Evolutionary conservation across 352 stramenopile genomes (phyloP), one percentile per base, ranked within the genome.

Genomic region (Pythium phragmiticola): DNA sequence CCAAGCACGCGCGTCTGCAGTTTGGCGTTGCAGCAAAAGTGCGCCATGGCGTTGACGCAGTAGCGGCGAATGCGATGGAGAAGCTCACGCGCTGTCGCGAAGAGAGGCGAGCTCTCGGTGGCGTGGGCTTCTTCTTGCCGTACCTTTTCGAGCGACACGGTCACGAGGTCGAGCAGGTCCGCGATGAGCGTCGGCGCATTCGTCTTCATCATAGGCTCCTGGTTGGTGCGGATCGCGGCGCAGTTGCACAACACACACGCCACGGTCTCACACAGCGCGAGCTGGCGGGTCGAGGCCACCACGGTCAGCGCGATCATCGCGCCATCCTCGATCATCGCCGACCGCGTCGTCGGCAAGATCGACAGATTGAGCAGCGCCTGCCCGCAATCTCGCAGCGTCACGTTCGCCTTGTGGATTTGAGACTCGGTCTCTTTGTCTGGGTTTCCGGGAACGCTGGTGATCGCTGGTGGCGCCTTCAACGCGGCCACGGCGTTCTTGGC

Each of bases 21-120:
- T 61, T 84, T 89, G 6, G 80, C 23, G 62, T 92, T 94, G 57
- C 83, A 92, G 70, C 82, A 92, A 30, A 94, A 70, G 46, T 89
- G 79, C 1, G 82, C 77, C 9, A 94, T 55, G 2, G 73, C 68
- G 21, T 82, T 87, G n/a, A 76, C 65, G 30, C 80, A 89, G 63
- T 92, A 88, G 43, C 67, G 67, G 19, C 67, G 61, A 13, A 74
- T 64, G 2, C 61, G 67, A 16, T 45, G 30, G 8, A 69, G 43
- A 7, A 66, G 14, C 30, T 50, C 57, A 1, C 57, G 67, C n/a
- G 41, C 57, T 0, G 30, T 47, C 17, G 37, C 30, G 11, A 60
- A 26, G 9, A 50, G 26, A 23, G 59, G 34, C 9, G 11, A 21
- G 12, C 11, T 17, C 8, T 60, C 36, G n/a, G n/a, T 48, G 9